Conservation (phyloP, 306 rosid species). For the Chamaecrista fasciculata region DNA sequence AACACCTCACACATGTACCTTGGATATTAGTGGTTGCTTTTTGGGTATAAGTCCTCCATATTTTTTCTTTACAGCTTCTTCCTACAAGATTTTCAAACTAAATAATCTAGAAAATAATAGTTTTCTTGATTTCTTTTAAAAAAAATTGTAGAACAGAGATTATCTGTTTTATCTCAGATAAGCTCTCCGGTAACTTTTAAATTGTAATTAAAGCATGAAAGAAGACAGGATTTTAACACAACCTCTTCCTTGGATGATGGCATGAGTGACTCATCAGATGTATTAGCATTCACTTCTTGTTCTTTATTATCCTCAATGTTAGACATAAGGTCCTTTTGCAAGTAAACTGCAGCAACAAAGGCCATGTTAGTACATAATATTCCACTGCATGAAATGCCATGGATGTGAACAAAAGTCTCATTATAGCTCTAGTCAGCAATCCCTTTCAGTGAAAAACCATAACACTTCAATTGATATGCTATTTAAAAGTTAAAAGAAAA, state of each 20-base stretch:
- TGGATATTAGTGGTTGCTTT: conserved; percentile 87
- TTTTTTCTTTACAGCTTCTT: conserved; percentile 73
- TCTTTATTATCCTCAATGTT: conserved; percentile 57
- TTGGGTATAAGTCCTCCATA: conserved; percentile 90
- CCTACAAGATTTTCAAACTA: conserved; percentile 51
- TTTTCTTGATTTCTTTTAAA: neutral
- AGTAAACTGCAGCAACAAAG: conserved; percentile 40
- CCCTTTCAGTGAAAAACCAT: neutral
- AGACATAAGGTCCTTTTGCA: conserved; percentile 46
- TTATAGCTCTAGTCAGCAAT: neutral
- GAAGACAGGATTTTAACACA: conserved; percentile 16
- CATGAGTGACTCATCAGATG: conserved; percentile 41
- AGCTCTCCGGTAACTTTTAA: neutral
- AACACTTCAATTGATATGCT: neutral
- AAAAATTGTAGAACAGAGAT: conserved; percentile 2
- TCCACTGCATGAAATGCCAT: conserved; percentile 15
- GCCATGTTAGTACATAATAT: conserved; percentile 15
- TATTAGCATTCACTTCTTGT: conserved; percentile 41
- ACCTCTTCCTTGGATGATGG: conserved; percentile 66
- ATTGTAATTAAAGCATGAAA: conserved; percentile 6
- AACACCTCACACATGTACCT: conserved; percentile 43
- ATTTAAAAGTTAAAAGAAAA: neutral
- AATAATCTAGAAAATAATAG: conserved; percentile 29
- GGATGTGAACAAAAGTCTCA: neutral
- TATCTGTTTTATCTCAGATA: conserved; percentile 18